Percentiles rank a stretch among this genome's conserved stretches.
Conservation (phyloP, 148 eudicot species). For the Fagopyrum esculentum region DNA sequence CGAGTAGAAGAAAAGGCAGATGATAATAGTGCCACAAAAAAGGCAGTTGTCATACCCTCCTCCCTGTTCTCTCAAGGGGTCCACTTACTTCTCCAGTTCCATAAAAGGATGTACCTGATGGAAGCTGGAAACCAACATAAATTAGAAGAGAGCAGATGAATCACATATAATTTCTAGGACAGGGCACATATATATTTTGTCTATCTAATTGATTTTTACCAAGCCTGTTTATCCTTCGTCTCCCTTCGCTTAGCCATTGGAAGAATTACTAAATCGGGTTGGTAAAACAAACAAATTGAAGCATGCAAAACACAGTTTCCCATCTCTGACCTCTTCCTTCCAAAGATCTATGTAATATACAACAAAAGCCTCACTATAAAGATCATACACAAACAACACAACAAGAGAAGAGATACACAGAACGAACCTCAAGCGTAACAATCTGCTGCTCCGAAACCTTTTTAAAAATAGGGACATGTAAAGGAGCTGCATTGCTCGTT, state of each 20-base stretch:
- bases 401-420: background rate
- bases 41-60: conserved; percentile 45
- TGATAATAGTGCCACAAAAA: conserved; percentile 8
- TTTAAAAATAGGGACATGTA: conserved; percentile 57
- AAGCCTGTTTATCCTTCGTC: background rate
- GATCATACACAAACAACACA: too few species aligned
- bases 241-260: background rate
- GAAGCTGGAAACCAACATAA: conserved; percentile 43
- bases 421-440: conserved; percentile 60
- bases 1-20: background rate
- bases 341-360: too few species aligned
- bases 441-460: conserved; percentile 55
- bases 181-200: too few species aligned
- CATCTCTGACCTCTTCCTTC: too few species aligned
- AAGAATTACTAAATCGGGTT: background rate
- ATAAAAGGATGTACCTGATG: conserved; percentile 77
- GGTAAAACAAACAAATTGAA: background rate
- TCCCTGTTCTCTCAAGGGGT: conserved; percentile 90
- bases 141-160: background rate
- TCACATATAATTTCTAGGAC: too few species aligned
- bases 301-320: background rate
- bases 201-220: background rate
- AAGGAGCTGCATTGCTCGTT: conserved; percentile 41
- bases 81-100: conserved; percentile 99
- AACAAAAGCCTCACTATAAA: too few species aligned